A percentile compares a stretch with the other conserved stretches of the same genome.
These are phyloP conservation scores for Colletotrichum gloeosporioides DNA, from an alignment of 2,329 filamentous ascomycete genomes.

Conservation along the genomic window DNA sequence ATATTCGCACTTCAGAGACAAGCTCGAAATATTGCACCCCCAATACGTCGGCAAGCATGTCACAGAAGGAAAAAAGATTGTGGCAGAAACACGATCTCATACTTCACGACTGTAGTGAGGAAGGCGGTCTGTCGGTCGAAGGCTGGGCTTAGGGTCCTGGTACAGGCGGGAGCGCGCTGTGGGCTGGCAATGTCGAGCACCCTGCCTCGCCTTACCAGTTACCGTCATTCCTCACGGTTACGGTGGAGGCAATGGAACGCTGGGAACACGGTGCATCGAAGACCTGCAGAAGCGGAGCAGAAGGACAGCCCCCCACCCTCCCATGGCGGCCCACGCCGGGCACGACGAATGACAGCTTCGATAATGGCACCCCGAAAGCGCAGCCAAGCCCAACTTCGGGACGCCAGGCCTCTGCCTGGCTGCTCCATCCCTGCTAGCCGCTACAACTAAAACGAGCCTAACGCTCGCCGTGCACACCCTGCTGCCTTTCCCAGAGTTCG, in stretches of 20 bases:
- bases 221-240: neutral
- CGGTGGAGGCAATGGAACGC: slow-evolving; percentile 8
- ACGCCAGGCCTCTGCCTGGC: slow-evolving; percentile 1
- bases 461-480: slow-evolving; percentile 10
- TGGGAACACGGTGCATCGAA: slow-evolving; percentile 17
- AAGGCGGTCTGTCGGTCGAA: slow-evolving; percentile 1
- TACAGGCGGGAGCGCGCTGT: neutral
- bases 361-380: slow-evolving; percentile 3
- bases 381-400: slow-evolving; percentile 13
- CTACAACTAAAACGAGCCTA: slow-evolving; percentile 18
- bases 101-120: neutral
- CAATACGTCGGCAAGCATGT: neutral
- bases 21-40: neutral
- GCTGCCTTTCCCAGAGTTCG: slow-evolving; percentile 8
- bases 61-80: neutral
- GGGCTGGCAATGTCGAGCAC: neutral
- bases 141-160: neutral
- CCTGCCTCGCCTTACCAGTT: neutral
- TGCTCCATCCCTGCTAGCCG: slow-evolving; percentile 16
- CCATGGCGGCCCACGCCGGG: neutral
- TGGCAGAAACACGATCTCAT: slow-evolving; percentile 12
- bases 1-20: neutral
- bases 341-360: slow-evolving; percentile 10
- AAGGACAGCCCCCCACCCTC: neutral
- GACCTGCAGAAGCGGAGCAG: slow-evolving; percentile 17